Percentiles rank a stretch among this genome's conserved stretches.
These are phyloP conservation scores for Neoboletus magnificus DNA, from an alignment of 768 basidiomycete species.

Conservation along the genomic window DNA sequence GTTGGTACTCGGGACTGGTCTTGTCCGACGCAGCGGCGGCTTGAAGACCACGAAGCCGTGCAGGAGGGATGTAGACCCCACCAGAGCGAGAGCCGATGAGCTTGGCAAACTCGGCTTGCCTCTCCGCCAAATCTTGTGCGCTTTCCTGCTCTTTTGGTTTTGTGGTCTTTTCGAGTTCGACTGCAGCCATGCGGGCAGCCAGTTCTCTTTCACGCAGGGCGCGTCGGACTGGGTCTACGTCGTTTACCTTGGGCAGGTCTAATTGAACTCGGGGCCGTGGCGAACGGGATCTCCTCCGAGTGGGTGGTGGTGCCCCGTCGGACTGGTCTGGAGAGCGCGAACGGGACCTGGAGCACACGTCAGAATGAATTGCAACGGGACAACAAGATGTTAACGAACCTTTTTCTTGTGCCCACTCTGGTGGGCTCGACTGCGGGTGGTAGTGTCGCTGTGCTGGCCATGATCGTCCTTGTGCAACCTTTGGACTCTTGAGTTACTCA, in stretches of 20 bases:
- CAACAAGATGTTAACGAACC: slow-evolving; percentile 18
- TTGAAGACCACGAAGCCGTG: slow-evolving; percentile 86
- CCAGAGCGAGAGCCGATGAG: slow-evolving; percentile 78
- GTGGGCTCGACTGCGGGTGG: slow-evolving; percentile 19
- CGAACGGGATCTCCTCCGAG: slow-evolving; percentile 43
- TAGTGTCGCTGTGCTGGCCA: slow-evolving; percentile 36
- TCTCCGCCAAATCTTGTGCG: slow-evolving; percentile 53
- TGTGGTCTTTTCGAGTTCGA: slow-evolving; percentile 59
- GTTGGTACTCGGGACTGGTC: slow-evolving; percentile 83
- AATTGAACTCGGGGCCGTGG: slow-evolving; percentile 31
- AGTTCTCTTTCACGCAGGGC: slow-evolving; percentile 79
- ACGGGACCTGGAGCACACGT: slow-evolving; percentile 39
- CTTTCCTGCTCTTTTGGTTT: slow-evolving; percentile 48
- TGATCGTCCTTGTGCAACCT: slow-evolving; percentile 15
- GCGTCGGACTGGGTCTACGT: slow-evolving; percentile 74
- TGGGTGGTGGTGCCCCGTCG: slow-evolving; percentile 38
- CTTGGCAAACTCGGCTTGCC: slow-evolving; percentile 87
- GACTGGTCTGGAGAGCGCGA: slow-evolving; percentile 40
- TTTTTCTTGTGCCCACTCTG: slow-evolving; percentile 46
- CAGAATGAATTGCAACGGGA: neutral
- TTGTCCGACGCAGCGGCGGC: slow-evolving; percentile 81
- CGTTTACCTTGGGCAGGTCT: slow-evolving; percentile 51
- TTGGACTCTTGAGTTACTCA: too few relatives aligned
- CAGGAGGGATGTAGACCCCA: slow-evolving; percentile 96
- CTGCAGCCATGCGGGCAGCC: slow-evolving; percentile 64